These are phyloP conservation scores for Ballota nigra DNA, from an alignment of 257 asterid genomes.

Conservation along the genomic window DNA sequence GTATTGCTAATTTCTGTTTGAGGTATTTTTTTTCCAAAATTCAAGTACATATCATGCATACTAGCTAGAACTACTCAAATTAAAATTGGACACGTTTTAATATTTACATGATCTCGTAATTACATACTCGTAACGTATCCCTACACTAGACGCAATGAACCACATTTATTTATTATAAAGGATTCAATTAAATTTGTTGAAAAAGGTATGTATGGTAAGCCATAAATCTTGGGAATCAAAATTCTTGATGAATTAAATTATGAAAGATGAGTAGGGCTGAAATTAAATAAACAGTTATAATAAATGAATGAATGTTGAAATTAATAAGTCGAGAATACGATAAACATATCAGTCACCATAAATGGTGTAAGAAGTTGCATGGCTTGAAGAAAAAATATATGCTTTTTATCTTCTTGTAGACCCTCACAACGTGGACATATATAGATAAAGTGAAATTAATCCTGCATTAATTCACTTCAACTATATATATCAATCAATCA, in stretches of 20 bases:
- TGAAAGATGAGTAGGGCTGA: background rate
- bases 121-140: too few relatives aligned
- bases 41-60: too few relatives aligned
- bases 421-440: background rate
- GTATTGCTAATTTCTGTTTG: too few relatives aligned
- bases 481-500: background rate
- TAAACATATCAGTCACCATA: background rate
- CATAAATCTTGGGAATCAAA: background rate
- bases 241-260: background rate
- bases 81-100: too few relatives aligned
- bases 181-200: background rate
- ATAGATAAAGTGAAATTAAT: background rate
- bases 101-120: too few relatives aligned
- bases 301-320: background rate
- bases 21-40: too few relatives aligned
- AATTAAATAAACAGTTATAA: slow-evolving; percentile 5
- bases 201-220: background rate
- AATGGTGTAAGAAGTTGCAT: slow-evolving; percentile 12
- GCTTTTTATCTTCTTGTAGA: background rate
- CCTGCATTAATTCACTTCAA: slow-evolving; percentile 17
- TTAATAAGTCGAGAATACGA: background rate
- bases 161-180: background rate
- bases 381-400: background rate
- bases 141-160: too few relatives aligned
- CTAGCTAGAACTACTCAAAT: too few relatives aligned